A percentile compares a stretch with the other conserved stretches of the same genome.
Conservation (phyloP, 805 yeast species). For the Candida ovalis region DNA sequence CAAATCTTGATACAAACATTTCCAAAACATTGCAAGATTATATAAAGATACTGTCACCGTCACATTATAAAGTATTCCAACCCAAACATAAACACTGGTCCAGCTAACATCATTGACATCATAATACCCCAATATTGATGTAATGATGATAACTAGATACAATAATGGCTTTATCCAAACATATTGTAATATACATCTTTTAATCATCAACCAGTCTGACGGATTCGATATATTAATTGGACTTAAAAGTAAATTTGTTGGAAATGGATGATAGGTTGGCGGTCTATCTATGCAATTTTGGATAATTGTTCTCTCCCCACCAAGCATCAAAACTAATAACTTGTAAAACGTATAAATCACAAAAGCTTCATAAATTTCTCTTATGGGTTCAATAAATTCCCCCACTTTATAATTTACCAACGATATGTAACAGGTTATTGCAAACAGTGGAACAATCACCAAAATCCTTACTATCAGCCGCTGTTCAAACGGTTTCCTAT, state of each 20-base stretch:
- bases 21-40: constrained; percentile 89
- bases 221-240: constrained; percentile 86
- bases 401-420: constrained; percentile 44
- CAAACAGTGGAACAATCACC: constrained; percentile 76
- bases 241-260: constrained; percentile 43
- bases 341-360: constrained; percentile 92
- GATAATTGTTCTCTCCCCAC: constrained; percentile 88
- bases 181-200: constrained; percentile 85
- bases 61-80: constrained; percentile 67
- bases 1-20: constrained; percentile 74
- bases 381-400: constrained; percentile 60
- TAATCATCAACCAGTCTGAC: constrained; percentile 64
- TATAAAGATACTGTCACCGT: constrained; percentile 82
- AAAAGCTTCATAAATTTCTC: constrained; percentile 94
- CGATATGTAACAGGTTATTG: constrained; percentile 62
- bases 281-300: constrained; percentile 54
- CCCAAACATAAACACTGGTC: constrained; percentile 55
- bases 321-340: constrained; percentile 74
- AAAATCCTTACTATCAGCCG: constrained; percentile 79
- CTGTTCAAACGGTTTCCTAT: constrained; percentile 86
- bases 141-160: constrained; percentile 49
- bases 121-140: constrained; percentile 47
- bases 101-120: constrained; percentile 46
- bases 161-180: constrained; percentile 91
- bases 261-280: constrained; percentile 67